Evolutionary conservation across 768 basidiomycete species (phyloP).

Genomic region (Boletus rubescentipes): DNA sequence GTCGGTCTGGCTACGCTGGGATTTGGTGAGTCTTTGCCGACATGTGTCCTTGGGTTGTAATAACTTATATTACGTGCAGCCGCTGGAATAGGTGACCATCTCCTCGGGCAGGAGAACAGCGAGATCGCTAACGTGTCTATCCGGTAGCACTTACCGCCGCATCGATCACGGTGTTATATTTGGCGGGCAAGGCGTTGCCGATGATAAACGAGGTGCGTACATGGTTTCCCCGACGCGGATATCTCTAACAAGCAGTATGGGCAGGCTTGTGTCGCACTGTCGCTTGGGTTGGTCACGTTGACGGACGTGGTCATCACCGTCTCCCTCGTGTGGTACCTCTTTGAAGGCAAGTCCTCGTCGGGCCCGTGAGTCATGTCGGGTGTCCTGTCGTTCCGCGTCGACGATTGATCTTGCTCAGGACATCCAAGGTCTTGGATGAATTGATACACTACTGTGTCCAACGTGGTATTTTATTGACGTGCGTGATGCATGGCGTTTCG

Average conservation of each 20-base stretch:
- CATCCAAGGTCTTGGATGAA: conserved; percentile 1
- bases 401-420: neutral
- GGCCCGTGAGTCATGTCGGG: conserved; percentile 2
- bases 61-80: neutral
- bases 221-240: neutral
- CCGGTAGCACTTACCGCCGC: conserved; percentile 3
- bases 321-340: conserved; percentile 10
- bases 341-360: neutral
- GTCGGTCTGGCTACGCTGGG: neutral
- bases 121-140: neutral
- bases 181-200: neutral
- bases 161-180: neutral
- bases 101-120: neutral
- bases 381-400: neutral
- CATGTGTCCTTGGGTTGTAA: neutral
- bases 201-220: conserved; percentile 6
- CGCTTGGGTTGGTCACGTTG: conserved; percentile 16
- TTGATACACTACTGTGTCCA: conserved; percentile 13
- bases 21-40: conserved; percentile 3
- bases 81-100: conserved; percentile 7
- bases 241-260: neutral
- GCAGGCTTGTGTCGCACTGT: conserved; percentile 6
- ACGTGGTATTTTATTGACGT: conserved; percentile 16
- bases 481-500: neutral
- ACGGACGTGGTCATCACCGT: conserved; percentile 17